Evolutionary conservation across 768 basidiomycete species (phyloP), one percentile per base, ranked within the genome.

Genomic region (Boletales sp.): DNA sequence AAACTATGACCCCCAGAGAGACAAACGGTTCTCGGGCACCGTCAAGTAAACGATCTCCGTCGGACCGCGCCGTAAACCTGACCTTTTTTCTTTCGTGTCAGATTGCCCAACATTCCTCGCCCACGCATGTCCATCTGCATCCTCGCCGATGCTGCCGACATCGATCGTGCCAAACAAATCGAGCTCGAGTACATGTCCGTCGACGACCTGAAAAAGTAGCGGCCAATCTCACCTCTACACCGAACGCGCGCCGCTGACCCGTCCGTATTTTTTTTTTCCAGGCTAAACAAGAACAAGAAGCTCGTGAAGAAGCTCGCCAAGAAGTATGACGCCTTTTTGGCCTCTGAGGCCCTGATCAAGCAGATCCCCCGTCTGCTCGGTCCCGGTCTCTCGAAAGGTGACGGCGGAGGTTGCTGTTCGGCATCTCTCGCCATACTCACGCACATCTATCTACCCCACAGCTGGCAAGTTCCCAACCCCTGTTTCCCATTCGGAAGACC

Each of bases 241-340:
- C n/a, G n/a, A n/a, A n/a, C n/a, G n/a, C n/a, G n/a, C n/a, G n/a
- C n/a, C n/a, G n/a, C n/a, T n/a, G n/a, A n/a, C n/a, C n/a, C n/a
- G n/a, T n/a, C n/a, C n/a, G n/a, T n/a, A n/a, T n/a, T n/a, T n/a
- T n/a, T n/a, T n/a, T n/a, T n/a, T n/a, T n/a, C n/a, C 21, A 92
- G 90, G 74, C 82, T 97, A 58, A 96, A 95, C 87, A 95, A 96
- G 79, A 99, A 98, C 84, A 98, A 99, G 82, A 99, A 99, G 78
- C 90, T 99, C 55, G 96, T 98, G 68, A 99, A 98, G 82, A 96
- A 96, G 79, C 90, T 98, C 61, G 95, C 95, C 59, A 97, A 98
- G 81, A 97, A 97, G 72, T 94, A 97, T 77, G 94, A 99, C 63
- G 94, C 95, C 52, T 99, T 99, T 87, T 77, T 99, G 59, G 83